phyloP scores from a whole-genome alignment of 192 early-diverging fungal genomes.

The Lobosporangium transversale region DNA sequence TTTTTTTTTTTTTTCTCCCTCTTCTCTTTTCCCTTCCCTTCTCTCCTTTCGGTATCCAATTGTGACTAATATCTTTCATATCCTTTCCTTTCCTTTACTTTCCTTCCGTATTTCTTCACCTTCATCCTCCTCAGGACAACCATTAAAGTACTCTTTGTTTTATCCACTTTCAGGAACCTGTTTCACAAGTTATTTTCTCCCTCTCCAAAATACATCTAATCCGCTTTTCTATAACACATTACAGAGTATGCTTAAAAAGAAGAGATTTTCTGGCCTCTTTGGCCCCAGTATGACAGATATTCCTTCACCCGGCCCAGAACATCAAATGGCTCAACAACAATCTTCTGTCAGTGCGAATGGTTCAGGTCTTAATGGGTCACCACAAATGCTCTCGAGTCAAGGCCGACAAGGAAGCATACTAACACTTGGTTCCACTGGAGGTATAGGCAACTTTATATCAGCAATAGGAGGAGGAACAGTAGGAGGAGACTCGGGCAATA shows the following conservation, averaged over 20 bases:
- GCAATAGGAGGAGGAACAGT: no score
- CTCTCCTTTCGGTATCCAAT: neutral
- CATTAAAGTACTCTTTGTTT: no score
- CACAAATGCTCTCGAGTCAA: conserved; percentile 30
- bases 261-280: conserved; percentile 45
- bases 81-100: no score
- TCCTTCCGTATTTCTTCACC: neutral
- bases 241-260: conserved; percentile 38
- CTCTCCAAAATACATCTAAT: neutral
- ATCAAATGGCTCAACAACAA: neutral
- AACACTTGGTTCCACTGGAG: conserved; percentile 5
- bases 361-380: neutral
- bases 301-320: conserved; percentile 37
- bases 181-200: no score
- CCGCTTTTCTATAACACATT: neutral
- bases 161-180: no score
- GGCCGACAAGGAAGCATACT: conserved; percentile 32
- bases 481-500: neutral
- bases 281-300: conserved; percentile 38
- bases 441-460: conserved; percentile 5
- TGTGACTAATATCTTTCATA: no score
- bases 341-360: neutral
- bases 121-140: neutral
- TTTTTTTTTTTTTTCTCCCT: neutral
- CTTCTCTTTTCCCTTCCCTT: conserved; percentile 3